Evolutionary conservation across 306 rosid genomes (phyloP).

Genomic region (Quercus robur): DNA sequence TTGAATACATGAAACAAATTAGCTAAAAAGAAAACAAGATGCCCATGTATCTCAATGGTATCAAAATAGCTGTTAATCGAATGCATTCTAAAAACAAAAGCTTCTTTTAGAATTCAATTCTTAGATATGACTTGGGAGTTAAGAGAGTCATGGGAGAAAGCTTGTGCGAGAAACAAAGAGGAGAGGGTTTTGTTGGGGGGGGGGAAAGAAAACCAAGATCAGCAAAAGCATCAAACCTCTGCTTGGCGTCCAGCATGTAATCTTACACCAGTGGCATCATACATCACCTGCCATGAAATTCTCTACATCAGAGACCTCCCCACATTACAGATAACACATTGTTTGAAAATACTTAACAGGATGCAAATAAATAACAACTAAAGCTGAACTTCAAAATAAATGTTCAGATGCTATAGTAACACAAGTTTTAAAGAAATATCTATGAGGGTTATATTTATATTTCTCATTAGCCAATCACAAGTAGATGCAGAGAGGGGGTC

Average conservation of each 20-base stretch:
- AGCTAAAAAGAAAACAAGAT: conserved; percentile 11
- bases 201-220: conserved; percentile 4
- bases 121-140: neutral
- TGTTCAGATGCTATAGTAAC: neutral
- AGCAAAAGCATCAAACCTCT: conserved; percentile 62
- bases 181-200: neutral
- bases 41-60: neutral
- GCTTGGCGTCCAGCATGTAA: conserved; percentile 99
- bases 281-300: conserved; percentile 81
- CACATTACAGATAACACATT: neutral
- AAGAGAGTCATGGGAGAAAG: conserved; percentile 1
- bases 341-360: neutral
- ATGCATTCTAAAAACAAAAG: conserved; percentile 17
- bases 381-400: neutral
- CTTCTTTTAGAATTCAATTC: conserved; percentile 8
- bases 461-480: neutral
- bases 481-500: conserved; percentile 26
- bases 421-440: neutral
- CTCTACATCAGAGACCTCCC: conserved; percentile 34
- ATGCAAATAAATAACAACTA: neutral
- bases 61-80: neutral
- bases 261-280: conserved; percentile 99
- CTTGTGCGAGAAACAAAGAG: conserved; percentile 2
- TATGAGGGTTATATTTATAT: neutral
- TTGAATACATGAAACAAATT: neutral